phyloP scores from a whole-genome alignment of 2,329 filamentous ascomycete genomes.

The Bipolaris cookei region DNA sequence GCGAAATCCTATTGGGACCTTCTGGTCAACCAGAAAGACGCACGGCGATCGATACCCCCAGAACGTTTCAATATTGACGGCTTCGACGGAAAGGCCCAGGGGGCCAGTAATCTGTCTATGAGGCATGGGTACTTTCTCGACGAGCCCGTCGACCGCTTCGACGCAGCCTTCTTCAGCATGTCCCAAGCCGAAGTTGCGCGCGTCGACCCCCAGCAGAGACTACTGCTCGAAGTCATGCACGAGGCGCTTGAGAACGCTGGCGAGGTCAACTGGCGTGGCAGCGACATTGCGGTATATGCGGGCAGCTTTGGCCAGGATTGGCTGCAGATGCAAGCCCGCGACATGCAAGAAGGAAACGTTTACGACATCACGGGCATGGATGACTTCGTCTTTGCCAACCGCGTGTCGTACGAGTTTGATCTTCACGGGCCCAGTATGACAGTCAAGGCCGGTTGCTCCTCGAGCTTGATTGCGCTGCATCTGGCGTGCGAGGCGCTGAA shows the following conservation, averaged over 20 bases:
- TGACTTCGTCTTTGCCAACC: constrained; percentile 19
- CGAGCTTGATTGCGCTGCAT: constrained; percentile 24
- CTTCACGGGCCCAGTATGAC: constrained; percentile 27
- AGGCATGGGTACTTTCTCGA: not conserved
- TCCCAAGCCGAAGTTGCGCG: constrained; percentile 11
- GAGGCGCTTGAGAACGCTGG: constrained; percentile 49
- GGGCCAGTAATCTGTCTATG: not conserved
- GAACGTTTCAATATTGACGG: not conserved
- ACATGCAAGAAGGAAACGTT: not conserved
- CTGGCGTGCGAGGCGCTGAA: constrained; percentile 18
- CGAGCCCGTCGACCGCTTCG: constrained; percentile 11
- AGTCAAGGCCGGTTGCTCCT: constrained; percentile 29
- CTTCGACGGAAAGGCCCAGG: not conserved
- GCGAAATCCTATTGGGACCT: not conserved
- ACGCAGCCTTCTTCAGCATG: constrained; percentile 29
- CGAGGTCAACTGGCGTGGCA: constrained; percentile 21
- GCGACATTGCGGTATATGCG: constrained; percentile 30
- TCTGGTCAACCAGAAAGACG: not conserved
- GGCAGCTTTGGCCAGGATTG: constrained; percentile 31
- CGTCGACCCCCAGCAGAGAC: constrained; percentile 36
- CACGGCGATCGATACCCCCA: not conserved
- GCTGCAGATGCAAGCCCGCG: not conserved
- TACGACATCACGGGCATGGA: not conserved
- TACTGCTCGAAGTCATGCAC: constrained; percentile 32
- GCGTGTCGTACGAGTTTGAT: constrained; percentile 32